Percentiles rank a stretch among this genome's conserved stretches.
Evolutionary conservation across 2,329 filamentous ascomycete species (phyloP).

Genomic region (Fusarium bulbicola): DNA sequence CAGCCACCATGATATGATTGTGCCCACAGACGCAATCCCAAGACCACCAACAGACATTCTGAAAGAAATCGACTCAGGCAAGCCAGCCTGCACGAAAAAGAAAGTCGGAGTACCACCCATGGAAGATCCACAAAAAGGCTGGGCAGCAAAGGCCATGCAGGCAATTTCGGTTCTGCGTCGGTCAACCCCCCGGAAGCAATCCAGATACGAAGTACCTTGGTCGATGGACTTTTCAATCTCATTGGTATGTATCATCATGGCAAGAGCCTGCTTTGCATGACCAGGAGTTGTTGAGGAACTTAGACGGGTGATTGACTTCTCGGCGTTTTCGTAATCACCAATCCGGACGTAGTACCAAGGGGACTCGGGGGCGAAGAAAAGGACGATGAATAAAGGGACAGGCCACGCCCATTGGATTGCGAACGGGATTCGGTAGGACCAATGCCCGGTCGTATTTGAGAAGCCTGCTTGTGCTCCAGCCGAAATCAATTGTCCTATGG

Average conservation of each 20-base stretch:
- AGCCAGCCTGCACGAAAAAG: slow-evolving; percentile 57
- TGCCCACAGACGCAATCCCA: slow-evolving; percentile 29
- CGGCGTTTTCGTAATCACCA: slow-evolving; percentile 43
- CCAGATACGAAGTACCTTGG: slow-evolving; percentile 47
- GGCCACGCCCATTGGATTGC: slow-evolving; percentile 52
- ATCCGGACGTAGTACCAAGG: slow-evolving; percentile 47
- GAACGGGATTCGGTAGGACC: slow-evolving; percentile 51
- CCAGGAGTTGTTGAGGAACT: slow-evolving; percentile 50
- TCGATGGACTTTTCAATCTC: slow-evolving; percentile 49
- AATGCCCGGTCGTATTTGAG: slow-evolving; percentile 36
- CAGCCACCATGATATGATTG: slow-evolving; percentile 27
- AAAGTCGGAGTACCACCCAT: slow-evolving; percentile 57
- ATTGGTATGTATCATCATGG: slow-evolving; percentile 69
- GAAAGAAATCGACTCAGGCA: slow-evolving; percentile 25
- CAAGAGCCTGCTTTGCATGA: slow-evolving; percentile 48
- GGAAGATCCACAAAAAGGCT: slow-evolving; percentile 52
- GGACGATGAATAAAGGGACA: slow-evolving; percentile 41
- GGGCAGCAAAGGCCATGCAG: slow-evolving; percentile 53
- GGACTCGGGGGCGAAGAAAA: slow-evolving; percentile 47
- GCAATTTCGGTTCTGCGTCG: slow-evolving; percentile 55
- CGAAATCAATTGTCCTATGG: slow-evolving; percentile 53
- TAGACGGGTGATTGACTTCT: slow-evolving; percentile 32
- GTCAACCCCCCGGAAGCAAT: slow-evolving; percentile 60
- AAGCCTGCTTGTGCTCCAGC: slow-evolving; percentile 43
- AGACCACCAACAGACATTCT: slow-evolving; percentile 30